Evolutionary conservation across 495 filamentous ascomycete genomes (phyloP).

Genomic region (Aspergillus asperescens): DNA sequence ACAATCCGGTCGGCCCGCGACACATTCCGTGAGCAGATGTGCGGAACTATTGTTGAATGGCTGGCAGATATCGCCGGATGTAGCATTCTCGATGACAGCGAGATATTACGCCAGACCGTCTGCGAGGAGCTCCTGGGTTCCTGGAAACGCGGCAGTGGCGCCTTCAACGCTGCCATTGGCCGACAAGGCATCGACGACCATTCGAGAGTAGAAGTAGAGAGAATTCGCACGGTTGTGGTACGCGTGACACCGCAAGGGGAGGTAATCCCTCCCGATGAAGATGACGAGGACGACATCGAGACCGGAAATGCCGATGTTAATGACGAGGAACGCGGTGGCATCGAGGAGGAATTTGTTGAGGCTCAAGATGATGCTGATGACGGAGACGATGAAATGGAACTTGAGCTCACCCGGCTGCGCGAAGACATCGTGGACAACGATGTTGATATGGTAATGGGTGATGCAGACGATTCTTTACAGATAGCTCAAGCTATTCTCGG

Average conservation of each 20-base stretch:
- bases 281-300: constrained; percentile 45
- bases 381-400: constrained; percentile 27
- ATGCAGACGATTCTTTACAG: constrained; percentile 58
- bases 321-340: constrained; percentile 31
- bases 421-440: constrained; percentile 36
- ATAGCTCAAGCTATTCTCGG: constrained; percentile 63
- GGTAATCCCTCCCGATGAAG: constrained; percentile 40
- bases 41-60: constrained; percentile 96
- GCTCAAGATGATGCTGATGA: constrained; percentile 35
- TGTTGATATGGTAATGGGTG: constrained; percentile 48
- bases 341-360: constrained; percentile 44
- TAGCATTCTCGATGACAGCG: constrained; percentile 70
- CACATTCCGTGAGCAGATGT: constrained; percentile 97
- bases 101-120: constrained; percentile 72
- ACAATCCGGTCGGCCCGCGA: constrained; percentile 91
- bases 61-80: constrained; percentile 88
- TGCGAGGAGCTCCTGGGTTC: constrained; percentile 85
- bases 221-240: constrained; percentile 35
- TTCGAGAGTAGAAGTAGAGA: constrained; percentile 44
- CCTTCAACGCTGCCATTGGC: constrained; percentile 77
- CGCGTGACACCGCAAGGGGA: constrained; percentile 37
- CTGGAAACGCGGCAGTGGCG: constrained; percentile 82
- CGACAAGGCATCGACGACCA: constrained; percentile 88
- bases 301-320: constrained; percentile 41
- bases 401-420: constrained; percentile 27